phyloP scores from a whole-genome alignment of 371 early-diverging fungal species.

The Pancytospora philotis region DNA sequence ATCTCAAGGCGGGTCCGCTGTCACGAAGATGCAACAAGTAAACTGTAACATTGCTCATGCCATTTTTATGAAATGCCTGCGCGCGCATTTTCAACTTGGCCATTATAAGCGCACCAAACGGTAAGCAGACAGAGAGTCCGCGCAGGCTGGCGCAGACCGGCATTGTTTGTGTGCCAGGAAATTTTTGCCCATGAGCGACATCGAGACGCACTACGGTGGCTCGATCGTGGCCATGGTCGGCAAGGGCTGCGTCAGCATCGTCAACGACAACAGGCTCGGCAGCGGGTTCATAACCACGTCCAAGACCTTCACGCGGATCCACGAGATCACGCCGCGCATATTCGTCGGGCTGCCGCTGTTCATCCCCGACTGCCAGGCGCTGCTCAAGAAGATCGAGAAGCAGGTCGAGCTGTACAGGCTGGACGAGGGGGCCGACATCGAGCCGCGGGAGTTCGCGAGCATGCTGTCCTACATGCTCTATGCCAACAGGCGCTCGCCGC shows the following conservation, averaged over 20 bases:
- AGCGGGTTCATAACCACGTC: constrained; percentile 79
- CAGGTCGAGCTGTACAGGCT: constrained; percentile 88
- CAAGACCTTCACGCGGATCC: constrained; percentile 81
- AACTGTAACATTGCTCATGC: too few relatives aligned
- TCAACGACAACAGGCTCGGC: constrained; percentile 74
- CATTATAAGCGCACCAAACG: too few relatives aligned
- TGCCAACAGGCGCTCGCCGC: constrained; percentile 79
- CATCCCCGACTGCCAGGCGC: constrained; percentile 86
- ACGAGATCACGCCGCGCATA: constrained; percentile 69
- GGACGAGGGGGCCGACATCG: constrained; percentile 84
- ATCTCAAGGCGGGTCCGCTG: too few relatives aligned
- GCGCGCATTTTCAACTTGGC: too few relatives aligned
- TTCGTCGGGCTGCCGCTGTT: constrained; percentile 83
- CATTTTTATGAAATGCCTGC: too few relatives aligned
- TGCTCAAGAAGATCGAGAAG: constrained; percentile 73
- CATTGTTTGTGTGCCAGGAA: too few relatives aligned
- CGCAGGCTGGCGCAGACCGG: too few relatives aligned
- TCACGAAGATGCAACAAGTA: too few relatives aligned
- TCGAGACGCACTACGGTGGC: constrained; percentile 58
- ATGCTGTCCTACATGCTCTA: constrained; percentile 91
- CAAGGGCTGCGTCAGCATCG: constrained; percentile 90
- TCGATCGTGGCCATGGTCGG: constrained; percentile 94
- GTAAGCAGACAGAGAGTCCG: too few relatives aligned
- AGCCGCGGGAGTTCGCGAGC: constrained; percentile 79
- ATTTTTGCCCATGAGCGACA: constrained; percentile 56